Percentiles rank a stretch among this genome's conserved stretches.
These are phyloP conservation scores for Prunus fruticosa DNA, from an alignment of 306 rosid genomes.

Conservation along the genomic window DNA sequence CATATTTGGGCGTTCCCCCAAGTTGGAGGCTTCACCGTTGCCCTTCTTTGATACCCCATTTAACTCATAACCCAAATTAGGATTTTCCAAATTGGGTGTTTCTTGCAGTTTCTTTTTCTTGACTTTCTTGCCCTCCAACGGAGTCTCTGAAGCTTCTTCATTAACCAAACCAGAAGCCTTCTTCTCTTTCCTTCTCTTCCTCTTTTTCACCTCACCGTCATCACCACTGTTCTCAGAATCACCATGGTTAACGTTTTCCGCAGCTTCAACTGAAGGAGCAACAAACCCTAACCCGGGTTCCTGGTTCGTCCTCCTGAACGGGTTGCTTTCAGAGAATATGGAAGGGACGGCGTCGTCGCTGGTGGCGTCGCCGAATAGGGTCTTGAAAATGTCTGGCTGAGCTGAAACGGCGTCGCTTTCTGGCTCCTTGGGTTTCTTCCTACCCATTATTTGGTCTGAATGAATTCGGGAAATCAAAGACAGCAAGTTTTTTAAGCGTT, in stretches of 20 bases:
- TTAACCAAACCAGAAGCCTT: constrained; percentile 13
- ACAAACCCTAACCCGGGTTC: constrained; percentile 10
- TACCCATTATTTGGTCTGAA: constrained; percentile 46
- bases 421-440: constrained; percentile 38
- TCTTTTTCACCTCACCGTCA: constrained; percentile 28
- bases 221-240: constrained; percentile 16
- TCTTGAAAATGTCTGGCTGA: constrained; percentile 46
- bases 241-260: constrained; percentile 1
- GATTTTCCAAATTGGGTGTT: not conserved
- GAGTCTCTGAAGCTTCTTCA: constrained; percentile 28
- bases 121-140: constrained; percentile 30
- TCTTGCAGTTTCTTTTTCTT: constrained; percentile 35
- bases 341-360: constrained; percentile 30
- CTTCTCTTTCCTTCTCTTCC: constrained; percentile 41
- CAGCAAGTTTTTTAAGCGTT: not conserved
- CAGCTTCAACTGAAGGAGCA: constrained; percentile 5
- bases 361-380: constrained; percentile 48
- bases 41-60: constrained; percentile 3
- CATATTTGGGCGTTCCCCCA: not conserved
- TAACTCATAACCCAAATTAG: constrained; percentile 4
- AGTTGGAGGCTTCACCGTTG: not conserved
- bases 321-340: constrained; percentile 73
- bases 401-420: constrained; percentile 32
- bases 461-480: not conserved
- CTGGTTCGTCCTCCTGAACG: constrained; percentile 49